phyloP scores from a whole-genome alignment of 305 asterid genomes.

The Solanum hybrid region DNA sequence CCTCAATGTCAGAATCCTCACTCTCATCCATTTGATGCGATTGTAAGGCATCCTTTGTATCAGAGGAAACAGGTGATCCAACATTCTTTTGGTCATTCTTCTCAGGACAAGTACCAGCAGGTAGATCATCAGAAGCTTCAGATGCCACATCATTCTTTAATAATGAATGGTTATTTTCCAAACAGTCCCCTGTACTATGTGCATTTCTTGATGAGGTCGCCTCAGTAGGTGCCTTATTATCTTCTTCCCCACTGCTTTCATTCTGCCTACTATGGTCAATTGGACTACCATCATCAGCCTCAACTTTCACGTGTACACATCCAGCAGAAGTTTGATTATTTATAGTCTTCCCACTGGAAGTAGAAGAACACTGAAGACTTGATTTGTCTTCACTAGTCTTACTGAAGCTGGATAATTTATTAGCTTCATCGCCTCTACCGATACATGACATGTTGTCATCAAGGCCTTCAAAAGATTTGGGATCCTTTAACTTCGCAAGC shows the following conservation, averaged over 20 bases:
- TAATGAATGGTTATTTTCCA: constrained; percentile 21
- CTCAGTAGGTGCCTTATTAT: constrained; percentile 20
- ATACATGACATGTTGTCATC: constrained; percentile 52
- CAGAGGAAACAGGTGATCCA: constrained; percentile 5
- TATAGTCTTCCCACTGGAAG: background rate
- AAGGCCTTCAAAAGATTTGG: constrained; percentile 39
- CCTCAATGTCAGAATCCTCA: constrained; percentile 76
- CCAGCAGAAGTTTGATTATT: constrained; percentile 12
- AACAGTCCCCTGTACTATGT: constrained; percentile 14
- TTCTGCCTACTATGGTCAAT: constrained; percentile 19
- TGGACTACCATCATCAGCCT: constrained; percentile 25
- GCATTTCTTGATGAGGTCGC: constrained; percentile 18
- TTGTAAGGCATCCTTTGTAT: constrained; percentile 13
- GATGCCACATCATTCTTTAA: constrained; percentile 20
- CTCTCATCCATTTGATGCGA: constrained; percentile 36
- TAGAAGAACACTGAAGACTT: constrained; percentile 13
- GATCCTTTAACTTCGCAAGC: constrained; percentile 34
- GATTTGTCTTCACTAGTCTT: constrained; percentile 9
- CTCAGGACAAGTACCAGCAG: constrained; percentile 14
- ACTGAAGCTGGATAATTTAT: constrained; percentile 7
- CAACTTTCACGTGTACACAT: constrained; percentile 22
- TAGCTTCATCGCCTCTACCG: constrained; percentile 31
- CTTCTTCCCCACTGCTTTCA: constrained; percentile 16
- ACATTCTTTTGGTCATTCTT: constrained; percentile 33
- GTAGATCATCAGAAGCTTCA: constrained; percentile 26